Conservation (phyloP, 2,329 filamentous ascomycete species). For the Elsinoe perseae region DNA sequence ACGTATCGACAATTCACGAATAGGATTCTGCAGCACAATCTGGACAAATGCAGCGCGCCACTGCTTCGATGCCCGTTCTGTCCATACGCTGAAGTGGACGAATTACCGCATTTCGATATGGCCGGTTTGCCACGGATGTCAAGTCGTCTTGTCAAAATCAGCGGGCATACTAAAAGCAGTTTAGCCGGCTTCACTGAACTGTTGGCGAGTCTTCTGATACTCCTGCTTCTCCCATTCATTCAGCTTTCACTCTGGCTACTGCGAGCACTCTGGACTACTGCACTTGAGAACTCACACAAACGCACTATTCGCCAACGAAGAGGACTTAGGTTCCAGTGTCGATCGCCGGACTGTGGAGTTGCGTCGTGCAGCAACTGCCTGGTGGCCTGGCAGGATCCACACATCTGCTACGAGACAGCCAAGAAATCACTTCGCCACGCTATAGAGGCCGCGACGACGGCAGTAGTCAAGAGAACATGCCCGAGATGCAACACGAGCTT, state of each 20-base stretch:
- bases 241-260: constrained; percentile 40
- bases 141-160: constrained; percentile 42
- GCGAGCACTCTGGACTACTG: constrained; percentile 31
- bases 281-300: constrained; percentile 53
- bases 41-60: constrained; percentile 65
- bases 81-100: constrained; percentile 78
- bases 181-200: constrained; percentile 22
- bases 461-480: constrained; percentile 90
- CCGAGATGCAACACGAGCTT: constrained; percentile 86
- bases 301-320: constrained; percentile 63
- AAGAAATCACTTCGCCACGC: constrained; percentile 76
- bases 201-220: constrained; percentile 42
- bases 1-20: constrained; percentile 69
- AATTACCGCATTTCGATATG: constrained; percentile 26
- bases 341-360: constrained; percentile 57
- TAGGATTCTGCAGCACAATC: constrained; percentile 65
- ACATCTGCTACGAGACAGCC: constrained; percentile 80
- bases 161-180: constrained; percentile 26
- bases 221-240: constrained; percentile 49
- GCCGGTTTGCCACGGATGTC: not conserved
- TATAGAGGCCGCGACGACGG: constrained; percentile 86
- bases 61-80: constrained; percentile 86
- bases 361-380: constrained; percentile 73
- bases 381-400: constrained; percentile 79
- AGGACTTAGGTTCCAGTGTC: constrained; percentile 71